Conservation (phyloP, 2,329 filamentous ascomycete species). For the Neonectria ditissima region DNA sequence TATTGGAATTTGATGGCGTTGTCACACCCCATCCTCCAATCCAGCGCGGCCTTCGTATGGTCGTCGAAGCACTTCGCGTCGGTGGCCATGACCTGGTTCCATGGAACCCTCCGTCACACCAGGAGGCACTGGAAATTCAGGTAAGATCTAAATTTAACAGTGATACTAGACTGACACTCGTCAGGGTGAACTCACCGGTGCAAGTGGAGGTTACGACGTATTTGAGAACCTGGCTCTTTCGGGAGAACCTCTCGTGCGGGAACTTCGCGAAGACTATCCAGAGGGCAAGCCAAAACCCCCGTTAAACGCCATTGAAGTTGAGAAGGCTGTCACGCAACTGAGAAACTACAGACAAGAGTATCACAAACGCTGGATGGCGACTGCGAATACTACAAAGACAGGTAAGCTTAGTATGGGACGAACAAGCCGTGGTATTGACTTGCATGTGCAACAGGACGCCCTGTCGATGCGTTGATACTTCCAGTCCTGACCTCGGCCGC, state of each 20-base stretch:
- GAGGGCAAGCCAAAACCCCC: slow-evolving; percentile 54
- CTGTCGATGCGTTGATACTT: too few species aligned
- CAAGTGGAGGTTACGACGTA: background rate
- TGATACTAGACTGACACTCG: background rate
- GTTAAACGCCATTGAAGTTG: background rate
- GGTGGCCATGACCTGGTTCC: too few species aligned
- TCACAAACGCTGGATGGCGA: background rate
- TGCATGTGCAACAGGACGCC: background rate
- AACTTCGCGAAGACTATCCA: slow-evolving; percentile 52
- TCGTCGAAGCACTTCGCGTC: too few species aligned
- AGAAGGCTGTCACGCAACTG: background rate
- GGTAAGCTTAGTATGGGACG: background rate
- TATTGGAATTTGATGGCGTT: background rate
- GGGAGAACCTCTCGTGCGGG: slow-evolving; percentile 63
- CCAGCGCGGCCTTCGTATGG: too few species aligned
- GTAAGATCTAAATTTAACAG: background rate
- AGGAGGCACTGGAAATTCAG: background rate
- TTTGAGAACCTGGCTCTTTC: slow-evolving; percentile 59
- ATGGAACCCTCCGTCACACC: background rate
- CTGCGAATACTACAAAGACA: background rate
- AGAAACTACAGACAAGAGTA: background rate
- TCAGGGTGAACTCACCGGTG: background rate
- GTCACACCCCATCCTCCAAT: slow-evolving; percentile 12
- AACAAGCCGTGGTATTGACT: too few species aligned
- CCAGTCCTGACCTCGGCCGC: too few species aligned